Conservation (phyloP, 1,284 basidiomycete genomes). For the Cerrena zonata region DNA sequence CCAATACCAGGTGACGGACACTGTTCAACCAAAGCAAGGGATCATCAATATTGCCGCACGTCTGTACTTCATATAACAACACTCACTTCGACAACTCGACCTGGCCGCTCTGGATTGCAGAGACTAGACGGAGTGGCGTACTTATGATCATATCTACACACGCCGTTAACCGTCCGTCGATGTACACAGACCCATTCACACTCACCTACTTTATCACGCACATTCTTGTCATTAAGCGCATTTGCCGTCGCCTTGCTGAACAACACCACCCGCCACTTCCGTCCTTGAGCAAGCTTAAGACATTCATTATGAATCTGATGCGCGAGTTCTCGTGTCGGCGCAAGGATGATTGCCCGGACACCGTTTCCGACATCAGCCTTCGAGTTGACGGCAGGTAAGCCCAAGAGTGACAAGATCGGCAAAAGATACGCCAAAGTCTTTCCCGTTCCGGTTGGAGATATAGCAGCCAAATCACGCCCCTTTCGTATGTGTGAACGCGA, state of each 20-base stretch:
- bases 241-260: constrained; percentile 82
- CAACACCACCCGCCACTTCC: constrained; percentile 79
- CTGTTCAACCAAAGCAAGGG: constrained; percentile 35
- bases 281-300: constrained; percentile 73
- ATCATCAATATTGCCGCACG: background rate
- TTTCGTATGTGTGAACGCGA: constrained; percentile 28
- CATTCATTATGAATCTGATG: constrained; percentile 94
- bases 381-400: constrained; percentile 50
- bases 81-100: constrained; percentile 71
- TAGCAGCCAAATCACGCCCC: constrained; percentile 79
- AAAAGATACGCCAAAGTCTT: constrained; percentile 89
- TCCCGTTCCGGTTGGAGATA: constrained; percentile 91
- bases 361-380: constrained; percentile 49
- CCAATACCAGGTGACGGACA: constrained; percentile 78
- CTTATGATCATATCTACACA: constrained; percentile 71
- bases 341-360: constrained; percentile 76
- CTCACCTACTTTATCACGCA: constrained; percentile 70
- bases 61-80: background rate
- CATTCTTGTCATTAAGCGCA: constrained; percentile 62
- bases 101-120: constrained; percentile 62
- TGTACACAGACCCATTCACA: constrained; percentile 10
- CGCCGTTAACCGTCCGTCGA: background rate
- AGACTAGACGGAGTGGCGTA: constrained; percentile 74
- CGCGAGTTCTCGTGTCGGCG: constrained; percentile 94
- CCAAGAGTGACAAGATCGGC: constrained; percentile 68